Evolutionary conservation across 441 rosid species (phyloP), one percentile per base, ranked within the genome.

Genomic region (Flueggea neowawraea): DNA sequence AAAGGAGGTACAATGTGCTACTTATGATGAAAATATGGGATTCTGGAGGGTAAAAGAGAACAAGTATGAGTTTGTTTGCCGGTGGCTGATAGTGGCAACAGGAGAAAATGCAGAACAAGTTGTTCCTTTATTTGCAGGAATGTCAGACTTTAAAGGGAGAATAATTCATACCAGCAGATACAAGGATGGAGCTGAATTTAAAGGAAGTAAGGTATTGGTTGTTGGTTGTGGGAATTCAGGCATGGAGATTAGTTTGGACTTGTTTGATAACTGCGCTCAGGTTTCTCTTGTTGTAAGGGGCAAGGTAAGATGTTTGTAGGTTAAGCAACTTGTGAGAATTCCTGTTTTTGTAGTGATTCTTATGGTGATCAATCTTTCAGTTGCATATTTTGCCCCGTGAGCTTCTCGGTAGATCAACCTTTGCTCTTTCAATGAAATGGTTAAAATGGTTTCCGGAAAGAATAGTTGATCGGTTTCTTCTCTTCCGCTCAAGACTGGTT

Each of bases 161-260:
- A 47, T 84, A 52, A 22, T 84, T 15, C 94, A 87, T 61, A 75
- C 90, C 12, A 78, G 84, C 61, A 61, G 70, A 1, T 87, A 87
- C 57, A 87, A 68, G 69, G 77, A 74, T 5, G 91, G 96, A 0
- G 75, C 73, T 31, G 57, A 67, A 50, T 78, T 76, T 61, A 52
- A 62, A 15, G 81, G 78, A 22, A 71, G 75, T 60, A 71, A 58
- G 63, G 94, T 89, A 51, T 70, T 89, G 73, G 91, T 87, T 5
- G 81, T 89, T 36, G 96, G 96, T 10, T 87, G 90, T 72, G 96
- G 94, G 11, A 89, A 89, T 74, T 89, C 94, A 0, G 96, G 96
- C 39, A 90, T 90, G 96, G 96, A 90, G 72, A 84, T 90, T 43
- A 69, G 82, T 58, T 80, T 85, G 70, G 96, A 88, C 70, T 85